These are phyloP conservation scores for Ophiostoma sp. DNA, from an alignment of 2,329 filamentous ascomycete species.

Conservation along the genomic window DNA sequence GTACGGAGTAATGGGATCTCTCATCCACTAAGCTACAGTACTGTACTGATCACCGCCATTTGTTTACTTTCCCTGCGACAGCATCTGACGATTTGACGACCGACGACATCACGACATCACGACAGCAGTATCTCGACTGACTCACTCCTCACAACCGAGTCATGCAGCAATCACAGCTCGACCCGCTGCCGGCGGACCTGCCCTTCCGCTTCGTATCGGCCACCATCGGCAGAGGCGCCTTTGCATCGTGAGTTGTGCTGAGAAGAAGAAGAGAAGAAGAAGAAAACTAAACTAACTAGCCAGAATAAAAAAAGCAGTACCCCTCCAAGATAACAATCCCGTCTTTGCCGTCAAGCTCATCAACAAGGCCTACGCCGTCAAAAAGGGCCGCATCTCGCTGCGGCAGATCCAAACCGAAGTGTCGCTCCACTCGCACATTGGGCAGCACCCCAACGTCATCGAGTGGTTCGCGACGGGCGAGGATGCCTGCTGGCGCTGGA, in stretches of 20 bases:
- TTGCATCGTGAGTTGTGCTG: slow-evolving; percentile 73
- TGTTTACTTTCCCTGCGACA: background rate
- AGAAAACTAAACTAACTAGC: slow-evolving; percentile 24
- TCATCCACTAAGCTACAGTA: background rate
- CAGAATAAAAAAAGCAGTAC: slow-evolving; percentile 90
- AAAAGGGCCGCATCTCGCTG: slow-evolving; percentile 77
- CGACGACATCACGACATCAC: background rate
- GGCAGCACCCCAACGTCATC: slow-evolving; percentile 88
- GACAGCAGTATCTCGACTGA: background rate
- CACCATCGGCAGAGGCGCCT: slow-evolving; percentile 92
- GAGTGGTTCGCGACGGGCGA: slow-evolving; percentile 85
- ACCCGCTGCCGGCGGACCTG: slow-evolving; percentile 75
- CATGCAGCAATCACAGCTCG: slow-evolving; percentile 76
- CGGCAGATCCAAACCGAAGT: slow-evolving; percentile 93
- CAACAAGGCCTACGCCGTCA: slow-evolving; percentile 90
- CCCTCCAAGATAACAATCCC: slow-evolving; percentile 61
- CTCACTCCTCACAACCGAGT: too few species aligned
- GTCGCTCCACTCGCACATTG: slow-evolving; percentile 80
- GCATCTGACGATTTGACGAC: background rate
- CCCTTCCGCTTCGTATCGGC: slow-evolving; percentile 94
- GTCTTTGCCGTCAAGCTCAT: slow-evolving; percentile 98
- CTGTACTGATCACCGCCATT: background rate
- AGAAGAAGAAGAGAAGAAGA: too few species aligned
- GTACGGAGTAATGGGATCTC: background rate
- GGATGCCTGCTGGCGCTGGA: slow-evolving; percentile 86